Base-by-base conservation (phyloP, 306 rosid species). In the Abrus precatorius region DNA sequence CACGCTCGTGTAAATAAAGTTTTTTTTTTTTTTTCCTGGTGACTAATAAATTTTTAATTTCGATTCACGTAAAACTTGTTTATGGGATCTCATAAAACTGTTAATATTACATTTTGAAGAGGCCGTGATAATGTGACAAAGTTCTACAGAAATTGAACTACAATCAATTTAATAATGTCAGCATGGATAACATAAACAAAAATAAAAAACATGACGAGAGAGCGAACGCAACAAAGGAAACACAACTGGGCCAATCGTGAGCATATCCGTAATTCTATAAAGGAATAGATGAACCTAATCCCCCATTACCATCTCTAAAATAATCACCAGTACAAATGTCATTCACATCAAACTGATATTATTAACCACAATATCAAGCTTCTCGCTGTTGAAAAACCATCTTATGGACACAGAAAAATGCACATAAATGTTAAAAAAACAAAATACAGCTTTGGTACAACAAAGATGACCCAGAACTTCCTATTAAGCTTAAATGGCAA, bases 381-480 rank as follows among this genome's bases (percentile, higher is more conserved):
- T 57, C 80, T 78, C 80, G 57, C 20, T 49, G 77, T 59, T 78
- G 69, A 33, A 36, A 61, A 69, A 52, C 40, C 67, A 71, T 29
- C 9, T 65, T 66, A 74, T 78, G 50, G 82, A 78, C 76, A 83
- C 0, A 9, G 53, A 79, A 79, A 83, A 77, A 40, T 72, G 80
- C 77, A 83, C 80, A 83, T 56, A 47, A 65, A 60, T 44, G 9
- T 53, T 27, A 47, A 49, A 70, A 20, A 8, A 44, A 20, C 12
- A 41, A 55, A 54, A n/a, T 78, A 73, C 80, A 78, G 53, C 33
- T 56, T 40, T 66, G 53, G 77, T 65, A 29, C 65, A 66, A 78
- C 83, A 73, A 78, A 29, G 84, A 78, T 66, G 54, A 66, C 45
- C 44, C 3, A n/a, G 59, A 56, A 63, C 61, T 56, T 61, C 71